Evolutionary conservation across 768 basidiomycete genomes (phyloP), one percentile per base, ranked within the genome.

Genomic region (Suillus occidentalis): DNA sequence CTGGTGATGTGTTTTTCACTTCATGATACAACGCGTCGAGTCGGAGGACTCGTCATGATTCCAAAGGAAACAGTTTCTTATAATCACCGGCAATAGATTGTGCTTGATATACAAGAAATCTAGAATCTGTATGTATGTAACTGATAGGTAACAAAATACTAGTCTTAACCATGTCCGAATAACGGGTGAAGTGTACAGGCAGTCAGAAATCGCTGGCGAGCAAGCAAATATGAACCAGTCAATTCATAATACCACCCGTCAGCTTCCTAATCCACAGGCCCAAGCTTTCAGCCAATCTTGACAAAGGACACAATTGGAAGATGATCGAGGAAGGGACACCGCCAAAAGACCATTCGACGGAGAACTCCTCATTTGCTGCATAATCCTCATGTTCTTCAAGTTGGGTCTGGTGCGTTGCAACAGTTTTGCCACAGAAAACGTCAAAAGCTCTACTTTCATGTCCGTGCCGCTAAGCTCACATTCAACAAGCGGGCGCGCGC

Each of bases 1-100:
- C 42, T 75, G 73, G 73, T 75, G 75, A 73, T 10, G 1, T 52
- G 3, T 18, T 8, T 25, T 16, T 4, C 45, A 7, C 10, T 2
- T 34, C 52, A 20, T 53, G 31, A 53, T 34, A 16, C 28, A 4
- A 52, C 28, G 9, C 16, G 49, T 49, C n/a, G 47, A 22, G 47
- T 43, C 18, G 45, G 39, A n/a, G 45, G 45, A 28, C 7, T 52
- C 28, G 7, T 52, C 4, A 52, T 52, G 13, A 25, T 50, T 1
- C 7, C 6, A 25, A 50, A 50, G 14, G 49, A 25, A 25, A 49
- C 28, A 25, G 14, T 16, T 31, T 28, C 4, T 31, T 18, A 31
- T 52, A 31, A 28, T 52, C 47, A 3, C 12, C 0, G 6, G 12
- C n/a, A 12, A 47, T 22, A 22, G 22, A 49, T 12, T 6, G 22